phyloP scores from a whole-genome alignment of 176 grass and related monocot species.

The Saccharum officinarum region DNA sequence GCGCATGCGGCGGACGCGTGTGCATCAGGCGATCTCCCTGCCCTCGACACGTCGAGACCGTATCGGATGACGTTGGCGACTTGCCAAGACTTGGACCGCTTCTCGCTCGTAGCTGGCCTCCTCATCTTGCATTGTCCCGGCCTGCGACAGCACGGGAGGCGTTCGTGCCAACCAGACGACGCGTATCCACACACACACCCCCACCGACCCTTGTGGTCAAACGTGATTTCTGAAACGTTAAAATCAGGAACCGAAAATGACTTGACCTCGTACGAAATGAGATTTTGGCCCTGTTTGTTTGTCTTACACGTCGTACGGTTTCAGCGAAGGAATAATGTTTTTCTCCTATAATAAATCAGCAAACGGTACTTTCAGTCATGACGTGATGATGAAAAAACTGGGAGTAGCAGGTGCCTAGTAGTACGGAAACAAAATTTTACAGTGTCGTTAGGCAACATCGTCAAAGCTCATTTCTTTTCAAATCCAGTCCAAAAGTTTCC shows the following conservation, averaged over 20 bases:
- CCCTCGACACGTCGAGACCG: neutral
- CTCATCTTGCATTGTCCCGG: too few species aligned
- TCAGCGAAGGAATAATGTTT: too few species aligned
- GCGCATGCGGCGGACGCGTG: neutral
- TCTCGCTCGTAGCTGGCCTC: neutral
- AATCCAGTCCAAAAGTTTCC: too few species aligned
- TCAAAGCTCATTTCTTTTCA: too few species aligned
- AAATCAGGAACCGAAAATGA: neutral
- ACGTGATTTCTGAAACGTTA: neutral
- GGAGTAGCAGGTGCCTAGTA: too few species aligned
- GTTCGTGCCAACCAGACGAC: neutral
- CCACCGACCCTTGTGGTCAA: neutral
- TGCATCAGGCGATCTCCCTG: neutral
- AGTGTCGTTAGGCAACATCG: too few species aligned
- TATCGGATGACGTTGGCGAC: neutral
- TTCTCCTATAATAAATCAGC: too few species aligned
- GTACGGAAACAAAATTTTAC: neutral
- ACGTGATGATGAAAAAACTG: neutral
- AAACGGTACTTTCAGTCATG: too few species aligned
- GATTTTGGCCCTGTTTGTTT: too few species aligned
- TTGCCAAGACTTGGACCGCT: neutral
- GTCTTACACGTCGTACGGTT: too few species aligned
- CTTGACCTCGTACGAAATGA: neutral
- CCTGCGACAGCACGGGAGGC: too few species aligned
- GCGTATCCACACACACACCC: too few species aligned